Conservation (phyloP, 768 basidiomycete species). For the Hygrophorus pudorinus region DNA sequence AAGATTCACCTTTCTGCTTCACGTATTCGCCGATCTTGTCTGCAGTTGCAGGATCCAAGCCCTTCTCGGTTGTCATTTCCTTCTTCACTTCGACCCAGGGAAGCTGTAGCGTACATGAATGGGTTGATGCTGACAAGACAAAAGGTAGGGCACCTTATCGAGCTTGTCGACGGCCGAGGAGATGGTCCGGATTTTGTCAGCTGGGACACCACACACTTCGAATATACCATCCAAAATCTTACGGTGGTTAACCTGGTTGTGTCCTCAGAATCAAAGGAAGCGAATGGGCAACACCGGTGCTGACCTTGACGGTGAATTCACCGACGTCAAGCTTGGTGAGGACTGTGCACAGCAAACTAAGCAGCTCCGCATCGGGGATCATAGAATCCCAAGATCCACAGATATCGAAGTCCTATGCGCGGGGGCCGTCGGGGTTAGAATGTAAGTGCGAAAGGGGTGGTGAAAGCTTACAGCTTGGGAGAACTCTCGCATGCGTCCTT, state of each 20-base stretch:
- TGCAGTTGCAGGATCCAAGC: constrained; percentile 66
- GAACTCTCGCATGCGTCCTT: constrained; percentile 98
- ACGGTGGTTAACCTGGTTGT: constrained; percentile 76
- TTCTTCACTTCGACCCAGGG: constrained; percentile 89
- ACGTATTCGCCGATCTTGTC: constrained; percentile 98
- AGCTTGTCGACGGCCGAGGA: constrained; percentile 97
- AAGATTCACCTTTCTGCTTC: constrained; percentile 73
- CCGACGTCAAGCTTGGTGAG: constrained; percentile 80
- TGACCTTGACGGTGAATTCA: constrained; percentile 88
- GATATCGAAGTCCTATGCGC: constrained; percentile 83
- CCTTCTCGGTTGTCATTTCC: constrained; percentile 97
- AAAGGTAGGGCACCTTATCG: constrained; percentile 61
- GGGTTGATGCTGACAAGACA: background rate
- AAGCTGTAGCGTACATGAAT: constrained; percentile 30
- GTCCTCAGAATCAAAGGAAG: background rate
- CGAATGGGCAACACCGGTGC: background rate
- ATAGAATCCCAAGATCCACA: constrained; percentile 89
- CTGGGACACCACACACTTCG: constrained; percentile 88
- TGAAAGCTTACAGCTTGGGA: constrained; percentile 82
- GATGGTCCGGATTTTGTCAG: constrained; percentile 82
- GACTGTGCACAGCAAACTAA: constrained; percentile 74
- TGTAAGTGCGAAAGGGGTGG: background rate
- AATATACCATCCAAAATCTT: constrained; percentile 97
- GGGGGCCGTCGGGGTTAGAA: background rate
- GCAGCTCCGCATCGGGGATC: constrained; percentile 93